A percentile compares a stretch with the other conserved stretches of the same genome.
These are phyloP conservation scores for Eurotiales sp. DNA, from an alignment of 2,329 filamentous ascomycete genomes.

Conservation along the genomic window DNA sequence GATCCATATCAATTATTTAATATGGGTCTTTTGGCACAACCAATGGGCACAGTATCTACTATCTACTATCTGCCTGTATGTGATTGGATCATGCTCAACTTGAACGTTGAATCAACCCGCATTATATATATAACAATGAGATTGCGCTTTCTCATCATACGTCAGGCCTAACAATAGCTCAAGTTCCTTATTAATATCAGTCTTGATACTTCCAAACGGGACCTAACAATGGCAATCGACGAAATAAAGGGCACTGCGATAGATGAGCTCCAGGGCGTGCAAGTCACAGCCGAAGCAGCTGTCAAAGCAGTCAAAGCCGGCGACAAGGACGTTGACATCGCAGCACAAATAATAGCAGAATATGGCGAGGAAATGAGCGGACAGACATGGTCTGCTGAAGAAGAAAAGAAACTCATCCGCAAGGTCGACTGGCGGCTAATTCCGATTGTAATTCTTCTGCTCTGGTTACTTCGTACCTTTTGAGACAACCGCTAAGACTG, in stretches of 20 bases:
- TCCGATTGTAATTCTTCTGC: conserved; percentile 1
- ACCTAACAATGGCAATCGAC: too few relatives aligned
- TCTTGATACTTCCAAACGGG: not conserved
- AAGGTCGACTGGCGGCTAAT: conserved; percentile 6
- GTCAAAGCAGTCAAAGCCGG: conserved; percentile 5
- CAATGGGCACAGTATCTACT: not conserved
- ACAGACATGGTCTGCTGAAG: not conserved
- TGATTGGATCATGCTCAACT: not conserved
- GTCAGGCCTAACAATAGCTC: not conserved
- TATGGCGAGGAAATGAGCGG: not conserved
- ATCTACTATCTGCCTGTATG: not conserved
- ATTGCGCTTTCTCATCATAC: too few relatives aligned
- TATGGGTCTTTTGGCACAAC: not conserved
- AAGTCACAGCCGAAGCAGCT: not conserved
- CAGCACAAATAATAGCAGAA: conserved; percentile 6
- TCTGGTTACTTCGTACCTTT: too few relatives aligned
- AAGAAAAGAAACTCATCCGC: conserved; percentile 7
- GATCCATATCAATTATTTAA: not conserved
- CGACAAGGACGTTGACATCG: conserved; percentile 3
- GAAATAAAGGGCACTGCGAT: conserved; percentile 1
- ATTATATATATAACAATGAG: too few relatives aligned
- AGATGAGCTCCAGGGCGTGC: too few relatives aligned
- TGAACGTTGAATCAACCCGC: not conserved
- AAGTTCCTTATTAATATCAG: not conserved
- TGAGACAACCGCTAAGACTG: too few relatives aligned